A percentile compares a stretch with the other conserved stretches of the same genome.
These are phyloP conservation scores for Monosporascus sp. DNA, from an alignment of 2,329 filamentous ascomycete genomes.

Conservation along the genomic window DNA sequence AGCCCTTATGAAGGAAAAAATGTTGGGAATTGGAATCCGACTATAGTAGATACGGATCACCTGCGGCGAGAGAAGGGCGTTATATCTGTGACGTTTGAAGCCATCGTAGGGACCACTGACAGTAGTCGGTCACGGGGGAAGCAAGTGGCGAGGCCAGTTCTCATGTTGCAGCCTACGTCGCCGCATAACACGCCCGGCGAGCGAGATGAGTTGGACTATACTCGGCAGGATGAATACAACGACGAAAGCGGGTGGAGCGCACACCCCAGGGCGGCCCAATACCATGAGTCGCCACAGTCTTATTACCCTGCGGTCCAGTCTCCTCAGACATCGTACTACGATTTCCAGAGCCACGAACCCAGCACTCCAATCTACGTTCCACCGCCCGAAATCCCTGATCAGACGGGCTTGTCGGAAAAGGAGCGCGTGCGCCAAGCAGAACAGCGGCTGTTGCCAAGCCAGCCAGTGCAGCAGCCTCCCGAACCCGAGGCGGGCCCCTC, in stretches of 20 bases:
- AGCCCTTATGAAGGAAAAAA: conserved; percentile 36
- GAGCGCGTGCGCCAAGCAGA: conserved; percentile 74
- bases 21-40: conserved; percentile 53
- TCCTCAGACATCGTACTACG: conserved; percentile 29
- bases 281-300: conserved; percentile 15
- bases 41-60: conserved; percentile 81
- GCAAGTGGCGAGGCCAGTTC: conserved; percentile 16
- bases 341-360: conserved; percentile 23
- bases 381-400: conserved; percentile 53
- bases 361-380: conserved; percentile 48
- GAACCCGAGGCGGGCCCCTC: conserved; percentile 37
- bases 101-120: conserved; percentile 81
- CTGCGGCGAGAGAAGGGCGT: conserved; percentile 87
- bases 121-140: conserved; percentile 38
- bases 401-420: conserved; percentile 71
- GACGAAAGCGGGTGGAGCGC: conserved; percentile 19
- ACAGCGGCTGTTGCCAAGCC: conserved; percentile 73
- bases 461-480: conserved; percentile 48
- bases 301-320: conserved; percentile 23
- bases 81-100: conserved; percentile 79
- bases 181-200: conserved; percentile 10
- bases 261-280: conserved; percentile 11
- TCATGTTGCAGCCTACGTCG: conserved; percentile 15
- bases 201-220: conserved; percentile 19
- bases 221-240: conserved; percentile 26